phyloP scores from a whole-genome alignment of 2,329 filamentous ascomycete genomes.

The Aspergillus ustus region DNA sequence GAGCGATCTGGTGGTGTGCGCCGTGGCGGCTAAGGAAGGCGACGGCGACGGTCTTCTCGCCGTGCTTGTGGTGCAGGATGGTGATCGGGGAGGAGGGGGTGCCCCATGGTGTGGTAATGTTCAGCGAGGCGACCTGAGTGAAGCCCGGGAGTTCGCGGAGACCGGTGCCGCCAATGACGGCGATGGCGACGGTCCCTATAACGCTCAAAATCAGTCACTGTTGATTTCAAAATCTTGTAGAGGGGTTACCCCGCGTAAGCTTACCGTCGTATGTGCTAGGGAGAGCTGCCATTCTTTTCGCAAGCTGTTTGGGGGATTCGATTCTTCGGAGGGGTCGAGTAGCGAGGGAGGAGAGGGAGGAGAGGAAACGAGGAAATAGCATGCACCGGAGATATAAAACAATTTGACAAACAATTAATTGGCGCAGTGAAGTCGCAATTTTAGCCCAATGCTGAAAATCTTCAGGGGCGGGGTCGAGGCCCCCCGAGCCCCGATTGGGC shows the following conservation, averaged over 20 bases:
- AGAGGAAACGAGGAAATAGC: constrained; percentile 24
- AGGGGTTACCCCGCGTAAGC: constrained; percentile 28
- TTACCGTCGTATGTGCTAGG: constrained; percentile 64
- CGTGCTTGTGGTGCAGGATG: constrained; percentile 83
- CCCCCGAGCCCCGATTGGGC: constrained; percentile 28
- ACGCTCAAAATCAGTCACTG: not conserved
- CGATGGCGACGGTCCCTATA: constrained; percentile 71
- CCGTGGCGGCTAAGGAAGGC: constrained; percentile 96
- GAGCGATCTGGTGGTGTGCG: constrained; percentile 82
- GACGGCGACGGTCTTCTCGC: constrained; percentile 64
- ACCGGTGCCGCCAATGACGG: constrained; percentile 91
- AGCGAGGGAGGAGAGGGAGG: constrained; percentile 22
- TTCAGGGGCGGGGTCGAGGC: constrained; percentile 25
- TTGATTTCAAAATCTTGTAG: not conserved
- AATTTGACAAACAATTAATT: not conserved
- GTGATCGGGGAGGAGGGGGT: constrained; percentile 75
- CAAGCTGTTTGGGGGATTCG: constrained; percentile 39
- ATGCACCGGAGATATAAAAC: constrained; percentile 10
- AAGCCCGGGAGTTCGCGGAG: constrained; percentile 86
- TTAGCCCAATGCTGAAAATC: constrained; percentile 23
- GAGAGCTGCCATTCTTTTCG: constrained; percentile 56
- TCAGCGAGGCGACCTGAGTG: constrained; percentile 78
- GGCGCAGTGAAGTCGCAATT: constrained; percentile 4
- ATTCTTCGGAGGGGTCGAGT: constrained; percentile 36
- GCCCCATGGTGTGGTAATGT: constrained; percentile 86